Percentiles rank a stretch among this genome's conserved stretches.
Conservation (phyloP, 495 filamentous ascomycete genomes). For the Penicillium canescens region DNA sequence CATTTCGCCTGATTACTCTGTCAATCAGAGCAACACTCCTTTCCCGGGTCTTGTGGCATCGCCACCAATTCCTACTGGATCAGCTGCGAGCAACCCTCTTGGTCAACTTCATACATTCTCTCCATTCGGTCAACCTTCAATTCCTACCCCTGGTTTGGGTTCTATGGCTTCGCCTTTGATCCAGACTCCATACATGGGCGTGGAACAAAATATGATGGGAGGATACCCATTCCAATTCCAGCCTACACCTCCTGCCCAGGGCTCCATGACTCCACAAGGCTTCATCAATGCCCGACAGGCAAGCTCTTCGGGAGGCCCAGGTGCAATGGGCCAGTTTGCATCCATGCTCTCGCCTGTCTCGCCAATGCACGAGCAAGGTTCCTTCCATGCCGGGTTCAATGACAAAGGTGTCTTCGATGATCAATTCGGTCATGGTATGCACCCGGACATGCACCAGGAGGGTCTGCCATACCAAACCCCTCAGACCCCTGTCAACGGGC, state of each 20-base stretch:
- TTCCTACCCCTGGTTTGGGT: constrained; percentile 55
- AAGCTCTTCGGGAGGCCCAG: constrained; percentile 29
- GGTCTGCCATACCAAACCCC: constrained; percentile 29
- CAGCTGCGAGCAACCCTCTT: constrained; percentile 44
- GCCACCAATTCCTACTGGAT: constrained; percentile 51
- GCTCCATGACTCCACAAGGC: constrained; percentile 45
- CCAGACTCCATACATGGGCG: constrained; percentile 44
- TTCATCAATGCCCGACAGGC: constrained; percentile 42
- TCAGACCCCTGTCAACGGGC: constrained; percentile 34
- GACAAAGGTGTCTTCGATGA: constrained; percentile 31
- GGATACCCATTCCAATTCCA: constrained; percentile 46
- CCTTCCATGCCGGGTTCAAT: constrained; percentile 35
- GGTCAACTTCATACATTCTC: constrained; percentile 42
- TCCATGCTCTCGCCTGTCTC: constrained; percentile 49
- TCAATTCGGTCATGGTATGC: constrained; percentile 21
- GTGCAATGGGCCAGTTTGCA: constrained; percentile 36
- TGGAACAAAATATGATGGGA: constrained; percentile 39
- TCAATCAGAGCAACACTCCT: constrained; percentile 55
- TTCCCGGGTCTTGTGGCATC: constrained; percentile 59
- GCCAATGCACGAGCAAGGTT: constrained; percentile 38
- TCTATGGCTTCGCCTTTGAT: constrained; percentile 59
- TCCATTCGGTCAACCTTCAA: constrained; percentile 49
- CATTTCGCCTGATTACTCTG: constrained; percentile 73
- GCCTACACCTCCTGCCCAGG: constrained; percentile 45
- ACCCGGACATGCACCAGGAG: constrained; percentile 29